phyloP scores from a whole-genome alignment of 2,329 filamentous ascomycete genomes.

The Chaetomiaceae sp. region DNA sequence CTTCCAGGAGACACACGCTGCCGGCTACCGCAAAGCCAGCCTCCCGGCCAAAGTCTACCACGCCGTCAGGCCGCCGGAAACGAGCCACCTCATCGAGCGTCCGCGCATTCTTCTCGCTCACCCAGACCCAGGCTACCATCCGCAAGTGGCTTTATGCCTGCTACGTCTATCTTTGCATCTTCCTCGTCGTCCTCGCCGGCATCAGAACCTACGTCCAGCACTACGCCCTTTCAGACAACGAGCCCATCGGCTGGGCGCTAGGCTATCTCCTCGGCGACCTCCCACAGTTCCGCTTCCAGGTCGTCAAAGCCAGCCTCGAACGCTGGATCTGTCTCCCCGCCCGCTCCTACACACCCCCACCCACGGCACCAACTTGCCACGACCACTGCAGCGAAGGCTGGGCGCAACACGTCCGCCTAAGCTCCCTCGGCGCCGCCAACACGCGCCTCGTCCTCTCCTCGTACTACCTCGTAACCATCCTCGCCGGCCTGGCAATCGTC shows the following conservation, averaged over 20 bases:
- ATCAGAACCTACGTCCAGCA: slow-evolving; percentile 65
- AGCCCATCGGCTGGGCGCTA: slow-evolving; percentile 89
- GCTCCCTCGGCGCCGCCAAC: slow-evolving; percentile 68
- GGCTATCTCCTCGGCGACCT: slow-evolving; percentile 84
- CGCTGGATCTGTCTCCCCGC: slow-evolving; percentile 70
- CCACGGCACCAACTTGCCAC: slow-evolving; percentile 6
- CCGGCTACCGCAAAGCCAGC: slow-evolving; percentile 37
- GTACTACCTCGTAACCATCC: slow-evolving; percentile 69
- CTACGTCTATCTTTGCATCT: slow-evolving; percentile 68
- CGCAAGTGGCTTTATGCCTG: slow-evolving; percentile 80
- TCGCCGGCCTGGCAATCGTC: slow-evolving; percentile 67
- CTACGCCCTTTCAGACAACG: slow-evolving; percentile 63
- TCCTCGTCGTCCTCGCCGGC: slow-evolving; percentile 62
- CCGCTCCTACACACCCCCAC: slow-evolving; percentile 29
- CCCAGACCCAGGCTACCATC: slow-evolving; percentile 66
- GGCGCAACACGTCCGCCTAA: slow-evolving; percentile 60
- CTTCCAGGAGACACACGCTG: slow-evolving; percentile 47
- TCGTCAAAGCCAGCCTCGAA: slow-evolving; percentile 64
- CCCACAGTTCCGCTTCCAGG: slow-evolving; percentile 63
- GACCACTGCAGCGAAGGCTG: slow-evolving; percentile 50
- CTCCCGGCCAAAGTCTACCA: slow-evolving; percentile 45
- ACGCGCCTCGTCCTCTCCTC: slow-evolving; percentile 69
- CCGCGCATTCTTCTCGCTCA: slow-evolving; percentile 74
- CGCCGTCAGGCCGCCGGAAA: slow-evolving; percentile 61
- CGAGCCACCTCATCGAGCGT: slow-evolving; percentile 59